Percentiles rank a stretch among this genome's conserved stretches.
Conservation (phyloP, 169 alveolate species). For the Eimeria tenella region DNA sequence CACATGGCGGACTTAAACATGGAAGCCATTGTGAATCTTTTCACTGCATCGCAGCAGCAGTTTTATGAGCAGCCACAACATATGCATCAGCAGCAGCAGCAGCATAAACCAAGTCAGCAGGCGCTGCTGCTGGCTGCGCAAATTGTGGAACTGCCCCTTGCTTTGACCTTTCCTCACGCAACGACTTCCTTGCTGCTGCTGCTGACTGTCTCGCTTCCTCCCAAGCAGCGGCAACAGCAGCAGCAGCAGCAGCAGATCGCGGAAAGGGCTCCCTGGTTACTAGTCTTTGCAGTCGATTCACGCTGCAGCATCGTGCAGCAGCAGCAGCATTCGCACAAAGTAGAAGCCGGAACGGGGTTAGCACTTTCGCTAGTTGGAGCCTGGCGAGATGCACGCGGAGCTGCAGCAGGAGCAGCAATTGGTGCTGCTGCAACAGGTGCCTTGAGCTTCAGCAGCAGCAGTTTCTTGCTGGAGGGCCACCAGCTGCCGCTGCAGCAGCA, state of each 20-base stretch:
- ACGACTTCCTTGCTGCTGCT: slow-evolving; percentile 52
- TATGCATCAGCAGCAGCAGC: slow-evolving; percentile 20
- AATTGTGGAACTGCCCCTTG: slow-evolving; percentile 30
- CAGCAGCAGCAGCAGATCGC: slow-evolving; percentile 53
- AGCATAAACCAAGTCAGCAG: slow-evolving; percentile 10
- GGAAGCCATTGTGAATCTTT: slow-evolving; percentile 18
- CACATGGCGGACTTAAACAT: slow-evolving; percentile 15
- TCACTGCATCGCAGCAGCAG: slow-evolving; percentile 1
- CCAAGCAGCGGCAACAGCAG: slow-evolving; percentile 25
- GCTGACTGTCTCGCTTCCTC: slow-evolving; percentile 16
- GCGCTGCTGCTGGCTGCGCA: slow-evolving; percentile 63
- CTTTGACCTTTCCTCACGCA: slow-evolving; percentile 1
- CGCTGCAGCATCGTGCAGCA: slow-evolving; percentile 24
- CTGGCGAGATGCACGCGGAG: slow-evolving; percentile 25
- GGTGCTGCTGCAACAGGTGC: slow-evolving; percentile 19
- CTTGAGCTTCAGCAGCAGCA: neutral
- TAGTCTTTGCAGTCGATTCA: slow-evolving; percentile 25
- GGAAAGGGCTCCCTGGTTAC: slow-evolving; percentile 27
- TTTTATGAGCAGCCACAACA: neutral
- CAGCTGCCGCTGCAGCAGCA: slow-evolving; percentile 71
- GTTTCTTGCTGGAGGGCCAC: neutral
- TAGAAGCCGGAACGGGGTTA: slow-evolving; percentile 5
- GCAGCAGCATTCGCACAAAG: slow-evolving; percentile 48
- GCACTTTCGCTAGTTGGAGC: slow-evolving; percentile 22
- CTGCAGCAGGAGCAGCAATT: slow-evolving; percentile 44